Percentiles rank a stretch among this genome's conserved stretches.
phyloP scores from a whole-genome alignment of 116 monocot species.

The Papilionanthe hybrid region DNA sequence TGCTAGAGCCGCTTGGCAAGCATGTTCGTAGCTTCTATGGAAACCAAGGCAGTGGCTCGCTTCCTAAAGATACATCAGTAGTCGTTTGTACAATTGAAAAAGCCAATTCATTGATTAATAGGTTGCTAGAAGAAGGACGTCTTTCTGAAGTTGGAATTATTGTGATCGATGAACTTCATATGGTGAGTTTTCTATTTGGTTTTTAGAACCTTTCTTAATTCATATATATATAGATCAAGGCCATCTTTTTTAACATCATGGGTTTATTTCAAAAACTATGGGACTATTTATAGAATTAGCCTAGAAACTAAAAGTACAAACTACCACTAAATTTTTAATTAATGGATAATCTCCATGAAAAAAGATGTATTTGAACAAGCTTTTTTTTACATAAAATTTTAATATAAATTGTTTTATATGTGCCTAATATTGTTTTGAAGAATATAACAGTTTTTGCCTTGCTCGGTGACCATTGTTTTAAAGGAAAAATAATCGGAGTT shows the following conservation, averaged over 20 bases:
- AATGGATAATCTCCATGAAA: no score
- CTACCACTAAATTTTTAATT: no score
- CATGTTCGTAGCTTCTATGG: constrained; percentile 98
- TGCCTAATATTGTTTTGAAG: neutral
- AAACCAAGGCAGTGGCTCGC: constrained; percentile 83
- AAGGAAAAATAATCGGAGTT: neutral
- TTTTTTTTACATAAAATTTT: no score
- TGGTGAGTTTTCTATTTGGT: constrained; percentile 44
- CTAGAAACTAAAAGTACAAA: no score
- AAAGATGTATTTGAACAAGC: no score
- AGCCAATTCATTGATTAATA: constrained; percentile 92
- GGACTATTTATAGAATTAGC: no score
- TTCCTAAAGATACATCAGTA: constrained; percentile 94
- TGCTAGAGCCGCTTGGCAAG: constrained; percentile 91
- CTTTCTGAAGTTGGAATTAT: constrained; percentile 97
- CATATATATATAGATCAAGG: neutral
- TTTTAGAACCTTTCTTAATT: neutral
- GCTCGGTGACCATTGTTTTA: neutral
- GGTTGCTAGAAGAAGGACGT: constrained; percentile 87
- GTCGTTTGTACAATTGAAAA: constrained; percentile 99
- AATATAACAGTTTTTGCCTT: neutral
- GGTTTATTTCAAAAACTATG: no score
- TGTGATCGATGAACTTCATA: constrained; percentile 99
- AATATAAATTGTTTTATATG: neutral
- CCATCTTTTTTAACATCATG: neutral